Percentiles rank a stretch among this genome's conserved stretches.
These are phyloP conservation scores for Sphaerulina vaccinii DNA, from an alignment of 2,329 filamentous ascomycete species.

Conservation along the genomic window DNA sequence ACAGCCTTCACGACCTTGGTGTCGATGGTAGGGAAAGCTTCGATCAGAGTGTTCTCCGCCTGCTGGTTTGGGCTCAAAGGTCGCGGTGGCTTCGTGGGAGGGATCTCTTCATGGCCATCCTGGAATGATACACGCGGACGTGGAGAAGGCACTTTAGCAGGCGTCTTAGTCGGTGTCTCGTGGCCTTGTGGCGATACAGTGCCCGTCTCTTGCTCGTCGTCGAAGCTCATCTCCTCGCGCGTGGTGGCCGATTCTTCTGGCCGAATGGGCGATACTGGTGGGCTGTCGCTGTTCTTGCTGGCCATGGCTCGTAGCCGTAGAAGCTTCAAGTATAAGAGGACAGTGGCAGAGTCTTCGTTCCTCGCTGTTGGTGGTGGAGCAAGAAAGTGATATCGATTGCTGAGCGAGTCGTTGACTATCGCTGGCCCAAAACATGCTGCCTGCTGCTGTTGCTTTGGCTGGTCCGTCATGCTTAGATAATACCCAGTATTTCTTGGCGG, in stretches of 20 bases:
- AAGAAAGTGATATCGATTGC: neutral
- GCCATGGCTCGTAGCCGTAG: neutral
- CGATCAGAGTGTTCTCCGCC: conserved; percentile 82
- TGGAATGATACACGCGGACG: conserved; percentile 50
- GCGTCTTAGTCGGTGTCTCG: conserved; percentile 42
- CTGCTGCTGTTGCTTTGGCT: neutral
- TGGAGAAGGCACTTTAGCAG: conserved; percentile 42
- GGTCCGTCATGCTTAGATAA: no score
- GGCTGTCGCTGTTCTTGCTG: conserved; percentile 26
- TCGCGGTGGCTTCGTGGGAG: conserved; percentile 81
- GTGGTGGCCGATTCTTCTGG: conserved; percentile 41
- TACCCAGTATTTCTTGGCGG: no score
- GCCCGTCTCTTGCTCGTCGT: conserved; percentile 66
- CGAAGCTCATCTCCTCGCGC: conserved; percentile 44
- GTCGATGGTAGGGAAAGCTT: conserved; percentile 89
- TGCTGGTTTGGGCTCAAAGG: conserved; percentile 79
- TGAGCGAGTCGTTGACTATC: no score
- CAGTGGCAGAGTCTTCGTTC: neutral
- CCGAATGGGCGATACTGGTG: conserved; percentile 30
- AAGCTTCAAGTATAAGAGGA: neutral
- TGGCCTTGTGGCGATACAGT: conserved; percentile 40
- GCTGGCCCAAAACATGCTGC: neutral
- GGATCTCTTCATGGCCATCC: conserved; percentile 49
- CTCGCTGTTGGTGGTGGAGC: neutral
- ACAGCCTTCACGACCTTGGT: conserved; percentile 79